Evolutionary conservation across 179 eudicot genomes (phyloP), one percentile per base, ranked within the genome.

Genomic region (Silene coronaria): DNA sequence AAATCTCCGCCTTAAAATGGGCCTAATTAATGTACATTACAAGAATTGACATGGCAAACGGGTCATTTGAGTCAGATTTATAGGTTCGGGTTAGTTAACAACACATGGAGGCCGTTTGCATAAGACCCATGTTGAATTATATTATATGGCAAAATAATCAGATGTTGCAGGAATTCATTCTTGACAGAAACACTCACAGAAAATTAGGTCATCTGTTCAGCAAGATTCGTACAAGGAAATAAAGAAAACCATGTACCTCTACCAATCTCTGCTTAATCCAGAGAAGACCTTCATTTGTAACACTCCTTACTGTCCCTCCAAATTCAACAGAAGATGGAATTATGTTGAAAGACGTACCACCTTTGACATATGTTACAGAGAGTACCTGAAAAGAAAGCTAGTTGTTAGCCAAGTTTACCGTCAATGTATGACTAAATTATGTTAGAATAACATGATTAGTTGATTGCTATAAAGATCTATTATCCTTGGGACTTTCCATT

Each of bases 231-330:
- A 42, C 24, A 6, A 21, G 24, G 55, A 11, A 68, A 38, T 2
- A 72, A 23, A 10, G 32, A 72, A 10, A 57, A 72, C 68, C 22
- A 69, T 46, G 24, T 85, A 91, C 98, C 98, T 93, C 96, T 82
- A 76, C 84, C 69, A 91, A 84, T 79, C 98, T 89, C 78, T 21
- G 64, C 55, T 66, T 88, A 61, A 93, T 90, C 84, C 75, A 84
- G 55, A 45, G 71, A 80, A 91, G 84, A 55, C 96, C 98, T 79
- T 85, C 85, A 48, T 93, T 93, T 32, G 96, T 86, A 67, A 93
- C 89, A 76, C 98, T 90, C 82, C 97, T 87, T 45, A 93, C 77
- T 34, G 97, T 86, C 46, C 98, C 98, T 51, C 96, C 95, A 14
- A 93, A 27, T 73, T 86, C 93, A 66, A 90, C 95, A 80, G 77